Evolutionary conservation across 1,139 yeast species (phyloP).

Genomic region (Saccharomycopsis crataegensis): DNA sequence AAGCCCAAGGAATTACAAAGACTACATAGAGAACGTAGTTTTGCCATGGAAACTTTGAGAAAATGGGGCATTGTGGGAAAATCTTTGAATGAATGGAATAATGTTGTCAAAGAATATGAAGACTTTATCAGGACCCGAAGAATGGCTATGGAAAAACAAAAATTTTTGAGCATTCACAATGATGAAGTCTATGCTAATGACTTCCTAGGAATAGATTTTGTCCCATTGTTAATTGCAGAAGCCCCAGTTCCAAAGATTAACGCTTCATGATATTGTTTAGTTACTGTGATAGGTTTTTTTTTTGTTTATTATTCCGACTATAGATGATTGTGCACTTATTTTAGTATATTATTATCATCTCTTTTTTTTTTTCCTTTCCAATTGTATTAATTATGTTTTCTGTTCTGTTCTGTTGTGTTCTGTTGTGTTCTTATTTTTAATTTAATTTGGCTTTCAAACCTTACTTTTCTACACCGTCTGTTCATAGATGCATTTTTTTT

Average conservation of each 20-base stretch:
- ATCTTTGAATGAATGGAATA: conserved; percentile 60
- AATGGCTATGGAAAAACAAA: conserved; percentile 22
- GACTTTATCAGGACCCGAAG: conserved; percentile 34
- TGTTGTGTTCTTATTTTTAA: no score
- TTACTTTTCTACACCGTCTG: no score
- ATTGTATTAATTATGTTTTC: no score
- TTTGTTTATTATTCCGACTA: background rate
- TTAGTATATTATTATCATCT: background rate
- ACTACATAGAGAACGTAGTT: conserved; percentile 1
- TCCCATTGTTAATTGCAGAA: conserved; percentile 40
- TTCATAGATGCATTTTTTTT: no score
- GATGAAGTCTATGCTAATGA: conserved; percentile 27
- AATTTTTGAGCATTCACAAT: conserved; percentile 4
- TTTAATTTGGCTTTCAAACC: no score
- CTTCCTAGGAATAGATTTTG: conserved; percentile 25
- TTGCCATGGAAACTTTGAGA: conserved; percentile 13
- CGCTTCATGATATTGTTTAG: conserved; percentile 9
- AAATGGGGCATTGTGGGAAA: conserved; percentile 45
- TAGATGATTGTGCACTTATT: background rate
- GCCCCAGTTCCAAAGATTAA: conserved; percentile 25
- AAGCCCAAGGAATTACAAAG: background rate
- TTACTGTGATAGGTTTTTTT: no score
- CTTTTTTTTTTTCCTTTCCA: no score
- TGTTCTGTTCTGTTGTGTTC: no score
- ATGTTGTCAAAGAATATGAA: conserved; percentile 51